These are phyloP conservation scores for Calonectria multiphialidica DNA, from an alignment of 2,329 filamentous ascomycete species.

Conservation along the genomic window DNA sequence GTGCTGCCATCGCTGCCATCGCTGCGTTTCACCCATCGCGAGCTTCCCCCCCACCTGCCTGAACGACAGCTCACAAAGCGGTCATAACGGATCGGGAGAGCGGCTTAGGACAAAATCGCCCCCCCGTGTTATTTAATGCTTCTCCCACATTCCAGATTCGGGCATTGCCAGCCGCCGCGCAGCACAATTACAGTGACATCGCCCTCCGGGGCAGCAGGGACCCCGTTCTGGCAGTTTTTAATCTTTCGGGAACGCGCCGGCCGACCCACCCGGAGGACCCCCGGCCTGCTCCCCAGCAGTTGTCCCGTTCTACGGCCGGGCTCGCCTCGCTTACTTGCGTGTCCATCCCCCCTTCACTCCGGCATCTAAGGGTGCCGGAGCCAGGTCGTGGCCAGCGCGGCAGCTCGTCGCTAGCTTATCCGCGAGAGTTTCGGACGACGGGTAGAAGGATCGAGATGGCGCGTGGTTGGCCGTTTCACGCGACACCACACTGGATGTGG, in stretches of 20 bases:
- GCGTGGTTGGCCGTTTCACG: background rate
- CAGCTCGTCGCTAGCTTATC: background rate
- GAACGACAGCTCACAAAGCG: background rate
- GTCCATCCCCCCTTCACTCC: background rate
- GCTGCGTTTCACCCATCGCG: background rate
- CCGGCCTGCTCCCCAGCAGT: background rate
- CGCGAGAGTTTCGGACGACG: slow-evolving; percentile 3
- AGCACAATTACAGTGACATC: background rate
- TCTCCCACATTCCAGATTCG: background rate
- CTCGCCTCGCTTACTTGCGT: background rate
- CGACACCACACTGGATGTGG: background rate
- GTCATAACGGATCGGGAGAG: background rate
- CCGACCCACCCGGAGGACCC: background rate
- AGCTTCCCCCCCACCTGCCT: background rate
- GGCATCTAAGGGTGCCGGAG: background rate
- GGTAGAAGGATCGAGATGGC: background rate
- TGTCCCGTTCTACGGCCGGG: background rate
- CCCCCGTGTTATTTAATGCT: background rate
- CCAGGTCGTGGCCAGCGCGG: background rate
- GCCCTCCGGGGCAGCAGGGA: background rate
- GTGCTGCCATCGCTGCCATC: background rate
- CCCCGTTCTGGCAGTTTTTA: background rate
- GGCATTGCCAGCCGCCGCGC: too few species aligned
- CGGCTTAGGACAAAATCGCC: background rate
- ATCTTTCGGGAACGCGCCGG: background rate